Conservation (phyloP, 75 land plant genomes). For the Sequoia sempervirens region DNA sequence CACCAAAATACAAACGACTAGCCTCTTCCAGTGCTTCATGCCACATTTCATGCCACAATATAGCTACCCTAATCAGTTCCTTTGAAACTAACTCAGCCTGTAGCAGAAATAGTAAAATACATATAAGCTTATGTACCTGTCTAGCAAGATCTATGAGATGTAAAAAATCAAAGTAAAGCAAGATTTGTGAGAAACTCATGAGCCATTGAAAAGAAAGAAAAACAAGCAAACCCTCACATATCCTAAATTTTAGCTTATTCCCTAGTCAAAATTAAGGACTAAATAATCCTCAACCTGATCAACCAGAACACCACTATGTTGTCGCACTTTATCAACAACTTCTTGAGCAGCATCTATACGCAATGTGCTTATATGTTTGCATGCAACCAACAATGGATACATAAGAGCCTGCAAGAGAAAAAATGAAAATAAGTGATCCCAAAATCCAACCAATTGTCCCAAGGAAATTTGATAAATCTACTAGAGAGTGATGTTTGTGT, state of each 20-base stretch:
- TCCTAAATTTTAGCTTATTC: background rate
- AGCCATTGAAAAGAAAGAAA: background rate
- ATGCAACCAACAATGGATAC: conserved; percentile 99
- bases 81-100: conserved; percentile 98
- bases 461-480: background rate
- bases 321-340: conserved; percentile 94
- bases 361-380: conserved; percentile 89
- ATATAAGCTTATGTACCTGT: background rate
- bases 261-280: background rate
- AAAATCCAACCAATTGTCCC: background rate
- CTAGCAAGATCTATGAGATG: background rate
- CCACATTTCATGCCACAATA: conserved; percentile 99
- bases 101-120: background rate
- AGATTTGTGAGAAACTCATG: background rate
- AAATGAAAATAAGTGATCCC: background rate
- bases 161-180: background rate
- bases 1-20: conserved; percentile 96
- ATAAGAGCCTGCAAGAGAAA: conserved; percentile 78
- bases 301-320: conserved; percentile 83
- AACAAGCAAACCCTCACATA: background rate
- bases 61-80: conserved; percentile 96
- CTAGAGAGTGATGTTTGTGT: background rate
- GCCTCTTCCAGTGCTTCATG: conserved; percentile 99
- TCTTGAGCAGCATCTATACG: conserved; percentile 87
- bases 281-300: conserved; percentile 67